Conservation (phyloP, 306 rosid species). For the Trichosanthes truncata region DNA sequence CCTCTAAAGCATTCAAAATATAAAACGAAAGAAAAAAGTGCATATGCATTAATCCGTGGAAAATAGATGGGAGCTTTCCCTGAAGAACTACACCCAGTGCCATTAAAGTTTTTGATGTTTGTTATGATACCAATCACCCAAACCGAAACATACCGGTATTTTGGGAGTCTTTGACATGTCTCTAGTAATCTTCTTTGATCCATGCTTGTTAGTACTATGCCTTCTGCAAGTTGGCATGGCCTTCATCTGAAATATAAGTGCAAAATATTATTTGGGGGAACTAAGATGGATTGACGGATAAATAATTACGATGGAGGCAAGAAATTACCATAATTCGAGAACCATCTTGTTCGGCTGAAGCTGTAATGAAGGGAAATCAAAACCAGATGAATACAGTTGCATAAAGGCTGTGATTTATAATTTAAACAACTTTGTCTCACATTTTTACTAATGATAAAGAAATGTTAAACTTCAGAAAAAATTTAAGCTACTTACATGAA, state of each 20-base stretch:
- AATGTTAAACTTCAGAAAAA: background rate
- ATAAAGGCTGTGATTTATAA: background rate
- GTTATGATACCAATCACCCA: background rate
- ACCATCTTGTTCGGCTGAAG: background rate
- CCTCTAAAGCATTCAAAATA: background rate
- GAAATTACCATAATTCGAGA: slow-evolving; percentile 27
- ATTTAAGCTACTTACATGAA: background rate
- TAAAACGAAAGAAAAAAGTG: too few species aligned
- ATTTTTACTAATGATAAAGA: background rate
- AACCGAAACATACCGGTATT: slow-evolving; percentile 16
- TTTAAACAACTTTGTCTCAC: background rate
- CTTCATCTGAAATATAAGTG: slow-evolving; percentile 28
- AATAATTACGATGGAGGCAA: background rate
- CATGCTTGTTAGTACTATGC: slow-evolving; percentile 12
- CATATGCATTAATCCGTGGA: too few species aligned
- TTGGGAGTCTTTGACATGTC: slow-evolving; percentile 7
- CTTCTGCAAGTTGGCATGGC: slow-evolving; percentile 13
- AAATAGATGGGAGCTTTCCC: background rate
- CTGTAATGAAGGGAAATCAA: background rate
- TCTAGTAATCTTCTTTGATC: slow-evolving; percentile 11
- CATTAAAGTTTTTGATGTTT: background rate
- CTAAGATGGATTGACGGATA: background rate
- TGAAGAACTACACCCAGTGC: background rate
- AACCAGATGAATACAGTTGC: background rate
- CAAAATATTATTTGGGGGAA: background rate